phyloP scores from a whole-genome alignment of 2,329 filamentous ascomycete species.

The Aspergillus puulaauensis region DNA sequence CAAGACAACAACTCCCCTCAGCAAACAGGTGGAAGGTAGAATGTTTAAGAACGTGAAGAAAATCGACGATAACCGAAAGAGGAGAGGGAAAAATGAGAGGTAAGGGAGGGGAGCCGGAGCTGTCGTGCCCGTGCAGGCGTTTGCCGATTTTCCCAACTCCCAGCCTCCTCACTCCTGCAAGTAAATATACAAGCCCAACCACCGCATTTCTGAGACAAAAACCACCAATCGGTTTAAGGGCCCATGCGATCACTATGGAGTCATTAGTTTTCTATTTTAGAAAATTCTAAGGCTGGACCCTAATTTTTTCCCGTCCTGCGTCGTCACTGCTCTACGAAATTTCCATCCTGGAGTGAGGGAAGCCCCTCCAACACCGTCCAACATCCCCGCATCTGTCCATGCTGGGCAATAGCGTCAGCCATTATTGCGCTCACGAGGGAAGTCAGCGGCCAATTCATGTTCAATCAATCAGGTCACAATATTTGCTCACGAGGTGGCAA shows the following conservation, averaged over 20 bases:
- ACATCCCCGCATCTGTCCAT: constrained; percentile 4
- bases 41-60: constrained; percentile 1
- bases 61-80: constrained; percentile 12
- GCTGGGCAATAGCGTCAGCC: not conserved
- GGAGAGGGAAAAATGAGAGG: constrained; percentile 14
- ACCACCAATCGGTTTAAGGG: constrained; percentile 14
- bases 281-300: constrained; percentile 7
- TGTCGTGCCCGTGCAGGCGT: not conserved
- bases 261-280: constrained; percentile 1
- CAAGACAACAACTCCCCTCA: not conserved
- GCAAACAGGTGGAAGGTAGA: constrained; percentile 18
- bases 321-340: not conserved
- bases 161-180: constrained; percentile 28
- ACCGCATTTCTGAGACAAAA: constrained; percentile 31
- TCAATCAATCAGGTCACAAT: constrained; percentile 3
- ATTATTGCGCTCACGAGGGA: not conserved
- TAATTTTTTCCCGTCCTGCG: not conserved
- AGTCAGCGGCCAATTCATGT: not conserved
- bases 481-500: not conserved
- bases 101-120: constrained; percentile 13
- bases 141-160: constrained; percentile 30
- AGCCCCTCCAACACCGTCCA: not conserved
- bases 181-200: constrained; percentile 30
- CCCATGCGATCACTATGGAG: not conserved
- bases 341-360: not conserved